Evolutionary conservation across 176 grass and related monocot species (phyloP).

Genomic region (Zoysia pacifica): DNA sequence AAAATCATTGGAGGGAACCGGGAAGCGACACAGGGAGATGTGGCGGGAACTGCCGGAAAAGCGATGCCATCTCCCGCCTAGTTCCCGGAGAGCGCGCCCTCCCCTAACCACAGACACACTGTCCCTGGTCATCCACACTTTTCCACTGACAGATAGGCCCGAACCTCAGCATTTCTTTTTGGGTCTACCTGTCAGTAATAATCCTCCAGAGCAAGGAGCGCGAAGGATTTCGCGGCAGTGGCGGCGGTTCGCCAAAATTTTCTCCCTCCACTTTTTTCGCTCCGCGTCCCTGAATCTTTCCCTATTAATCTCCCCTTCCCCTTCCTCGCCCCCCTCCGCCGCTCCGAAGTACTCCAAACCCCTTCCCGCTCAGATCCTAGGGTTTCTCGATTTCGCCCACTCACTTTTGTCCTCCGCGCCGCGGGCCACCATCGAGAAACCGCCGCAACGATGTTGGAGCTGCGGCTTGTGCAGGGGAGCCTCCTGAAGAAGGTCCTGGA

Average conservation of each 20-base stretch:
- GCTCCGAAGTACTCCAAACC: neutral
- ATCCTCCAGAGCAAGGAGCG: neutral
- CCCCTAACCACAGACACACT: neutral
- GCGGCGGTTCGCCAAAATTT: neutral
- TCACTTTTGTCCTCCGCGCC: neutral
- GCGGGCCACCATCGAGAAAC: neutral
- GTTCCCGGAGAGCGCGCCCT: slow-evolving; percentile 4
- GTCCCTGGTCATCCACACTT: neutral
- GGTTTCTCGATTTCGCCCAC: neutral
- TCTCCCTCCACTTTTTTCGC: neutral
- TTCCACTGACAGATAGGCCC: neutral
- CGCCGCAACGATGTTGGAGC: slow-evolving; percentile 65
- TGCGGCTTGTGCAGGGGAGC: slow-evolving; percentile 89
- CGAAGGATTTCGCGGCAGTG: neutral
- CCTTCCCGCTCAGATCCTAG: slow-evolving; percentile 12
- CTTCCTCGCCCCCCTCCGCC: neutral
- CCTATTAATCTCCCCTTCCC: slow-evolving; percentile 26
- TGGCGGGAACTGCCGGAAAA: slow-evolving; percentile 4
- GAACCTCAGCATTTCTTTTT: neutral
- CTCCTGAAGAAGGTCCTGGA: slow-evolving; percentile 96
- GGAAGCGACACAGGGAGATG: neutral
- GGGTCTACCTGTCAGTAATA: neutral
- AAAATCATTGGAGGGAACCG: neutral
- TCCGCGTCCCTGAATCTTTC: neutral
- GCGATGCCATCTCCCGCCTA: neutral